These are phyloP conservation scores for Trypanosoma avium DNA, from an alignment of 208 protist species.

Conservation along the genomic window DNA sequence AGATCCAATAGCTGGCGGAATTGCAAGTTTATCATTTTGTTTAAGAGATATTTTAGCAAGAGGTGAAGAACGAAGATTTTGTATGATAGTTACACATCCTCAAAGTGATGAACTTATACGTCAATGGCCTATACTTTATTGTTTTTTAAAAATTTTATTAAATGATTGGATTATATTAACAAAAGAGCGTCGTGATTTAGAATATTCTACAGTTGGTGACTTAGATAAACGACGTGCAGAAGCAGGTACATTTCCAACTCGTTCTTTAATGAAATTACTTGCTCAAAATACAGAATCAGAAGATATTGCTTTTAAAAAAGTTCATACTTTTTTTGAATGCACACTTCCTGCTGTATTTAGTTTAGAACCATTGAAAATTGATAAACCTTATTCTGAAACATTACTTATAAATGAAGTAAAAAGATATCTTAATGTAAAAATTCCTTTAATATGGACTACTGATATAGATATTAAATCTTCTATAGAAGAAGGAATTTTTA, in stretches of 20 bases:
- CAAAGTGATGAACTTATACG: conserved; percentile 51
- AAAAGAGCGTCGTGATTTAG: conserved; percentile 37
- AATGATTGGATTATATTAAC: conserved; percentile 35
- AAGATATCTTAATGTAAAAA: conserved; percentile 5
- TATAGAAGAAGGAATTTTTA: neutral
- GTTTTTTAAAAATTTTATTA: conserved; percentile 42
- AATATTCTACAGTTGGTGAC: conserved; percentile 60
- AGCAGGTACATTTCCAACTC: conserved; percentile 52
- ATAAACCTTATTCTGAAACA: neutral
- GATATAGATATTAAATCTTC: conserved; percentile 9
- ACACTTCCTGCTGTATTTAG: conserved; percentile 32
- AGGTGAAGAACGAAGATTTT: conserved; percentile 78
- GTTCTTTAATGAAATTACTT: conserved; percentile 51
- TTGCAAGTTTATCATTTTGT: conserved; percentile 63
- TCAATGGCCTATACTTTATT: conserved; percentile 42
- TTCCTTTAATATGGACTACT: conserved; percentile 9
- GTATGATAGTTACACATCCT: conserved; percentile 65
- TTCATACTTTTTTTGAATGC: conserved; percentile 44
- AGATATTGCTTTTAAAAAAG: conserved; percentile 12
- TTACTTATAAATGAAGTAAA: conserved; percentile 1
- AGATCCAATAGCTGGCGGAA: conserved; percentile 54
- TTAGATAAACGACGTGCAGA: conserved; percentile 62
- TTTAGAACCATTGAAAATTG: conserved; percentile 3
- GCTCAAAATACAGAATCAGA: conserved; percentile 21
- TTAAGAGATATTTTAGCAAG: conserved; percentile 80